Evolutionary conservation across 108 stramenopile genomes (phyloP).

Genomic region (Stephanodiscus minutulus): DNA sequence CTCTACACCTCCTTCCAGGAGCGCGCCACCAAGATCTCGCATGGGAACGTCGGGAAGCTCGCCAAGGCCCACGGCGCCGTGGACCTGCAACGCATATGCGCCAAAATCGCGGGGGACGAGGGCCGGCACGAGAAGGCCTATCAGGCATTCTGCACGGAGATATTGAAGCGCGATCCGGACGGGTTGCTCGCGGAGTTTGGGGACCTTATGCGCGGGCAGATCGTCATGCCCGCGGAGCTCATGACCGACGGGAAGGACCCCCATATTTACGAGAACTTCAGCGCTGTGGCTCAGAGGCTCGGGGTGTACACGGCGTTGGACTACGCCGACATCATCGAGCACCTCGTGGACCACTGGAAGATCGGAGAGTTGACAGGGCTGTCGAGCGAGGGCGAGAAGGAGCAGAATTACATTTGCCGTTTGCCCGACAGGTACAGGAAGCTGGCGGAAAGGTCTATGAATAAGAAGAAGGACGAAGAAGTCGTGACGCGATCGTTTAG

Average conservation of each 20-base stretch:
- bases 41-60: constrained; percentile 82
- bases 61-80: constrained; percentile 74
- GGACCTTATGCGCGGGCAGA: constrained; percentile 89
- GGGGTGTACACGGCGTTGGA: constrained; percentile 93
- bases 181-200: constrained; percentile 82
- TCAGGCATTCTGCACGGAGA: constrained; percentile 80
- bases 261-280: constrained; percentile 86
- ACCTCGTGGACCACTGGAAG: constrained; percentile 84
- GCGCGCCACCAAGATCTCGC: constrained; percentile 90
- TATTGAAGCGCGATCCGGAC: constrained; percentile 85
- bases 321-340: constrained; percentile 90
- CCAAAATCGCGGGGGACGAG: constrained; percentile 92
- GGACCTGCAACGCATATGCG: constrained; percentile 77
- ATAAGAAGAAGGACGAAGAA: constrained; percentile 81
- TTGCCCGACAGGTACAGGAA: constrained; percentile 81
- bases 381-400: constrained; percentile 72
- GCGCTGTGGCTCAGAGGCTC: constrained; percentile 77
- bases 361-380: constrained; percentile 82
- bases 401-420: constrained; percentile 86
- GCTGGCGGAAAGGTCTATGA: constrained; percentile 87
- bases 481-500: constrained; percentile 62
- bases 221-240: constrained; percentile 90
- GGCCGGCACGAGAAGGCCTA: constrained; percentile 94
- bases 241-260: constrained; percentile 87
- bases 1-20: constrained; percentile 95